phyloP scores from a whole-genome alignment of 1,139 yeast genomes.

The Candida sp. region DNA sequence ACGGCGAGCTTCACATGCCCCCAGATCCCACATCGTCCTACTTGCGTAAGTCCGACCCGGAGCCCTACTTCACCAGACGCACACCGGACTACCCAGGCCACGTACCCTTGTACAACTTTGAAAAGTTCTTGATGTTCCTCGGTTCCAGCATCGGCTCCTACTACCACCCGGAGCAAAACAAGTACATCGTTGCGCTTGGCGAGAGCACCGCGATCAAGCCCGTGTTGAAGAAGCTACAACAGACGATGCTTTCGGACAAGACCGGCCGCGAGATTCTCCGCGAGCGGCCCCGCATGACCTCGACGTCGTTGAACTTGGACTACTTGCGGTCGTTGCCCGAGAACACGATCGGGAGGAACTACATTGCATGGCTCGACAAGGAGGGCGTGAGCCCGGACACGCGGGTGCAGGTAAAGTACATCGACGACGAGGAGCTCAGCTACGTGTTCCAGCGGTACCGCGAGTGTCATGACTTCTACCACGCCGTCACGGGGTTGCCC shows the following conservation, averaged over 20 bases:
- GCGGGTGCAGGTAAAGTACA: slow-evolving; percentile 82
- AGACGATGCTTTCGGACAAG: slow-evolving; percentile 74
- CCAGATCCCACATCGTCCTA: slow-evolving; percentile 33
- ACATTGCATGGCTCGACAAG: slow-evolving; percentile 78
- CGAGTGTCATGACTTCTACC: slow-evolving; percentile 97
- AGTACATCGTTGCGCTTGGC: slow-evolving; percentile 90
- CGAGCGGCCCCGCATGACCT: slow-evolving; percentile 85
- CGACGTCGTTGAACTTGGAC: slow-evolving; percentile 68
- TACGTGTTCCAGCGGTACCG: slow-evolving; percentile 92
- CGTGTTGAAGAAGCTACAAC: slow-evolving; percentile 64
- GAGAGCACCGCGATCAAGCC: slow-evolving; percentile 86
- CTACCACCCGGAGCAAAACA: slow-evolving; percentile 80
- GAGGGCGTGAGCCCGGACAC: slow-evolving; percentile 97
- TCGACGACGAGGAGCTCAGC: slow-evolving; percentile 91
- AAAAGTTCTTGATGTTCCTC: slow-evolving; percentile 64
- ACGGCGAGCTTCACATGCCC: slow-evolving; percentile 51
- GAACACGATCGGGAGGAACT: slow-evolving; percentile 80
- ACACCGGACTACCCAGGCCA: slow-evolving; percentile 75
- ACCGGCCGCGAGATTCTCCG: slow-evolving; percentile 78
- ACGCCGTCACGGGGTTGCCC: slow-evolving; percentile 89
- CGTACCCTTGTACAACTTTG: slow-evolving; percentile 71
- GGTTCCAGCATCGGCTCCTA: slow-evolving; percentile 88
- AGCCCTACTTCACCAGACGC: slow-evolving; percentile 39
- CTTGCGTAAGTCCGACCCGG: slow-evolving; percentile 15
- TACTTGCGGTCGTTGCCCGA: slow-evolving; percentile 63